Base-by-base conservation (phyloP, 164 flowering plant genomes). In the Liquidambar formosana region DNA sequence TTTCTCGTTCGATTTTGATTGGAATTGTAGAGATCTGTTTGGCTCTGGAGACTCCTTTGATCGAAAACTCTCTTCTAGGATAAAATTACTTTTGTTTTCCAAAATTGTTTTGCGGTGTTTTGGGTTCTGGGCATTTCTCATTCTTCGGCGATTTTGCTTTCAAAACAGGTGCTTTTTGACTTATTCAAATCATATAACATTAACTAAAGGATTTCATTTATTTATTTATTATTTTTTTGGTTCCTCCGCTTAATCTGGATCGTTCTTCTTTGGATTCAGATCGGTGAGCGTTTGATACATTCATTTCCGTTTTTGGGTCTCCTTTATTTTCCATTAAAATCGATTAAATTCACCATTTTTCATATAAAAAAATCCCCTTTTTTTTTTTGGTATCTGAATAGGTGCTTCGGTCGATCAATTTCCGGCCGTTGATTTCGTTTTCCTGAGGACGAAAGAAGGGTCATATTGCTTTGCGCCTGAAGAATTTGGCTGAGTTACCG, bases 21-120 rank as follows among this genome's bases (percentile, higher is more conserved):
- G 71, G 59, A 63, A 66, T 19, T 67, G 56, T 28, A 19, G 68
- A 57, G 78, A 67, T 76, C 75, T 71, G 61, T 57, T 11, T 33
- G 48, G 2, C 14, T n/a, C 16, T 57, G 2, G 23, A 18, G 4
- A 33, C 49, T 22, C 51, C 15, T 45, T 33, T 43, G 47, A 16
- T 65, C 22, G 48, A 59, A 54, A 18, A 54, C 25, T 54, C 14
- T 54, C 21, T 54, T n/a, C 6, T 3, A 18, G n/a, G n/a, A 52
- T 1, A 52, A 19, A 52, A 15, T 16, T 16, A 54, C 9, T 11
- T 11, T 23, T 67, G 70, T 52, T 28, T 64, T 10, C 11, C 57
- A 57, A 47, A 59, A 54, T 63, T 57, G 15, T 46, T 28, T 44
- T 44, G 56, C 49, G 25, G 47, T 61, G 21, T 18, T 5, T 54